These are phyloP conservation scores for Adansonia digitata DNA, from an alignment of 345 rosid genomes.

Conservation along the genomic window DNA sequence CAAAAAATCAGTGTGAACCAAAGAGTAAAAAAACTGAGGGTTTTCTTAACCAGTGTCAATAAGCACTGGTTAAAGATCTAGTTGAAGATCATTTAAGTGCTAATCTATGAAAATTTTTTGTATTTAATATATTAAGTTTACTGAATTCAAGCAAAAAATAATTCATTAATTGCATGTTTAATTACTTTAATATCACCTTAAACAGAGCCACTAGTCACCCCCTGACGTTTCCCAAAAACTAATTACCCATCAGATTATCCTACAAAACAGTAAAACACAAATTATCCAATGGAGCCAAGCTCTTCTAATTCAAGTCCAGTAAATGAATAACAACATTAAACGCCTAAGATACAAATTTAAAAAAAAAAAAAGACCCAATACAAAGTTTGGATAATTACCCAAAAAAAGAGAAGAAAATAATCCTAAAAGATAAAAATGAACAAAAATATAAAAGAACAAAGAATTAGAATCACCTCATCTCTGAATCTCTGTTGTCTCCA, in stretches of 20 bases:
- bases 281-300: not conserved
- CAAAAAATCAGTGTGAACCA: no score
- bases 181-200: no score
- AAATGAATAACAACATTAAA: not conserved
- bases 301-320: not conserved
- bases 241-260: not conserved
- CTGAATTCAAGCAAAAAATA: no score
- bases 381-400: not conserved
- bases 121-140: no score
- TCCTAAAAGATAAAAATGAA: not conserved
- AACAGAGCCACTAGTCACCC: no score
- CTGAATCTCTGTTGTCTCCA: not conserved
- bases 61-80: no score
- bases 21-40: no score
- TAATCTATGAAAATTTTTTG: no score
- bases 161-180: no score
- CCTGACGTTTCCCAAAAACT: no score
- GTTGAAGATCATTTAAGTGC: no score
- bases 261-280: not conserved
- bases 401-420: not conserved
- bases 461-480: constrained; percentile 30
- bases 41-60: no score
- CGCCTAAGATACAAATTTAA: not conserved
- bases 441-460: not conserved
- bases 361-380: not conserved